Conservation (phyloP, 2,329 filamentous ascomycete genomes). For the Lomentospora prolificans region DNA sequence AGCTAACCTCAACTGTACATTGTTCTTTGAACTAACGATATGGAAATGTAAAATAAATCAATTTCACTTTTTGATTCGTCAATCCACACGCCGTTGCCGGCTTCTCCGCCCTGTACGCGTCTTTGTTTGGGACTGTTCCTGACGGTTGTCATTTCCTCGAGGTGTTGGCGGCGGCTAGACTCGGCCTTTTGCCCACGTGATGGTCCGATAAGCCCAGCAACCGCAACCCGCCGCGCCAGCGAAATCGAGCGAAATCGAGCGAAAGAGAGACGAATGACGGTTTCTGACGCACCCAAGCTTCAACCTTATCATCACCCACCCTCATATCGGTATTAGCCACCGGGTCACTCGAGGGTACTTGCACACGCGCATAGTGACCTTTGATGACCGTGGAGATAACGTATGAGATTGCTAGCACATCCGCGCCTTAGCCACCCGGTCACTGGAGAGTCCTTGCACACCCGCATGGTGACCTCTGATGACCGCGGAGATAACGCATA, state of each 20-base stretch:
- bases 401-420: too few species aligned
- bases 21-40: background rate
- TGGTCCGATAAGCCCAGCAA: background rate
- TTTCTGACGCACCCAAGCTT: conserved; percentile 3
- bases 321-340: background rate
- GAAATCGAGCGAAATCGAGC: background rate
- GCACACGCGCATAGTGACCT: background rate
- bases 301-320: conserved; percentile 7
- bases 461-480: background rate
- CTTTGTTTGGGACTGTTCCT: too few species aligned
- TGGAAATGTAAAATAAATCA: background rate
- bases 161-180: conserved; percentile 4
- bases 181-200: conserved; percentile 6
- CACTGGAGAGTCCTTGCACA: background rate
- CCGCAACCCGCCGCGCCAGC: background rate
- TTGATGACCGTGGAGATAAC: background rate
- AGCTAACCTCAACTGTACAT: background rate
- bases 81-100: too few species aligned
- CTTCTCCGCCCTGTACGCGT: too few species aligned
- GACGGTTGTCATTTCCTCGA: background rate
- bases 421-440: background rate
- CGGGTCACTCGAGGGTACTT: background rate
- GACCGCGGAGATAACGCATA: too few species aligned
- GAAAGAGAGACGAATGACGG: background rate
- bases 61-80: background rate